These are phyloP conservation scores for Maudiozyma bulderi DNA, from an alignment of 805 yeast species.

Conservation along the genomic window DNA sequence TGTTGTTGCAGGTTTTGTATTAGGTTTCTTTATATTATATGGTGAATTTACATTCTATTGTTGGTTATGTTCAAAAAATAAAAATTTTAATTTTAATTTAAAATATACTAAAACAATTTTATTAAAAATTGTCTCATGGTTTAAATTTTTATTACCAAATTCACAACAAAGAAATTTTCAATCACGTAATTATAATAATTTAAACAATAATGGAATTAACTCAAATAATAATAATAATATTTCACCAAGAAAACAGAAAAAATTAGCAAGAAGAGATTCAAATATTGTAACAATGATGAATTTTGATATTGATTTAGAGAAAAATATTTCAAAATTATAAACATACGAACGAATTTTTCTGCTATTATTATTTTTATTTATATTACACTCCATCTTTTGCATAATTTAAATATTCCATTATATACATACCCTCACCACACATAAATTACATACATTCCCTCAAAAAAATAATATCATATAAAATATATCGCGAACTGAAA, in stretches of 20 bases:
- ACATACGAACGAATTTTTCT: too few species aligned
- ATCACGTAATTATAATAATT: not conserved
- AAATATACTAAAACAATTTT: constrained; percentile 7
- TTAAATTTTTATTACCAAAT: not conserved
- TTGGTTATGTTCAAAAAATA: constrained; percentile 18
- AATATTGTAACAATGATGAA: not conserved
- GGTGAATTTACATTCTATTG: constrained; percentile 37
- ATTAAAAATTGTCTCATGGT: not conserved
- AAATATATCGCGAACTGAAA: too few species aligned
- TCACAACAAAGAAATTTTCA: not conserved
- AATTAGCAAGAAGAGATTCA: constrained; percentile 2
- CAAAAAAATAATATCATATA: too few species aligned
- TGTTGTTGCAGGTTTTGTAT: constrained; percentile 55
- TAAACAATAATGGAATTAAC: not conserved
- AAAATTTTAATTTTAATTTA: constrained; percentile 17
- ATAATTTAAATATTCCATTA: not conserved
- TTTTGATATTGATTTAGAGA: constrained; percentile 1
- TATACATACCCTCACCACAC: too few species aligned
- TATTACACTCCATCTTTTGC: not conserved
- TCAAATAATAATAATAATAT: not conserved
- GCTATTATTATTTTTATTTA: not conserved
- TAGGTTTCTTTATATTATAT: constrained; percentile 39
- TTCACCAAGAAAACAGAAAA: constrained; percentile 1
- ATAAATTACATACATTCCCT: too few species aligned
- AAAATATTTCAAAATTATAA: not conserved